Conservation (phyloP, 2,329 filamentous ascomycete genomes). For the Penicillium psychrosexuale region DNA sequence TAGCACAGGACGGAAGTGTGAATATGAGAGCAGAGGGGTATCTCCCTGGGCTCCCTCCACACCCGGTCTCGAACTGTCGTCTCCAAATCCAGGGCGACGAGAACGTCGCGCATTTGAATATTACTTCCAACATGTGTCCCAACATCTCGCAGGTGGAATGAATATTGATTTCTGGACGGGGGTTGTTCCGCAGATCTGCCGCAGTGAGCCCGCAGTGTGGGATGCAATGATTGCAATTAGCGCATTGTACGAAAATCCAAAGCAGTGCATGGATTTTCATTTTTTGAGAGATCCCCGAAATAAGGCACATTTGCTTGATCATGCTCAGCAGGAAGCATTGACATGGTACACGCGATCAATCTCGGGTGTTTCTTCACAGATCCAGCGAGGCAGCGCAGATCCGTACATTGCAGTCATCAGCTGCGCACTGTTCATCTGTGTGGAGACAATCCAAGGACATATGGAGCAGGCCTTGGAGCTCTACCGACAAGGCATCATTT, state of each 20-base stretch:
- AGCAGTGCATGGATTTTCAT: constrained; percentile 12
- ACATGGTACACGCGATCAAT: constrained; percentile 35
- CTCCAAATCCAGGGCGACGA: constrained; percentile 6
- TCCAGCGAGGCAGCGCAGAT: constrained; percentile 22
- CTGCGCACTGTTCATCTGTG: constrained; percentile 35
- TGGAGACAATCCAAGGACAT: constrained; percentile 28
- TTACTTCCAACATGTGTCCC: constrained; percentile 21
- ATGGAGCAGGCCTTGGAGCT: constrained; percentile 25
- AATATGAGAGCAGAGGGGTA: constrained; percentile 9
- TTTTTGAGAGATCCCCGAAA: not conserved
- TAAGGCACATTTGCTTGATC: not conserved
- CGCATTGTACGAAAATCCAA: constrained; percentile 18
- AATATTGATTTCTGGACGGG: constrained; percentile 23
- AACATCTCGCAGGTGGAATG: constrained; percentile 14
- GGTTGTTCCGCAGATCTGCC: constrained; percentile 20
- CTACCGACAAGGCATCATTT: constrained; percentile 25
- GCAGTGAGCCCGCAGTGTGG: constrained; percentile 25
- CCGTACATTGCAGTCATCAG: constrained; percentile 30
- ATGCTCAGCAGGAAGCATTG: constrained; percentile 22
- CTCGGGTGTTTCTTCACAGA: constrained; percentile 22
- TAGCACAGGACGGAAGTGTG: constrained; percentile 19
- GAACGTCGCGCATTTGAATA: constrained; percentile 28
- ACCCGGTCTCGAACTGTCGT: not conserved
- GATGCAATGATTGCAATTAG: constrained; percentile 26
- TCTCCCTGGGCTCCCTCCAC: not conserved